These are phyloP conservation scores for Lanmaoa rubissima DNA, from an alignment of 768 basidiomycete species.

Conservation along the genomic window DNA sequence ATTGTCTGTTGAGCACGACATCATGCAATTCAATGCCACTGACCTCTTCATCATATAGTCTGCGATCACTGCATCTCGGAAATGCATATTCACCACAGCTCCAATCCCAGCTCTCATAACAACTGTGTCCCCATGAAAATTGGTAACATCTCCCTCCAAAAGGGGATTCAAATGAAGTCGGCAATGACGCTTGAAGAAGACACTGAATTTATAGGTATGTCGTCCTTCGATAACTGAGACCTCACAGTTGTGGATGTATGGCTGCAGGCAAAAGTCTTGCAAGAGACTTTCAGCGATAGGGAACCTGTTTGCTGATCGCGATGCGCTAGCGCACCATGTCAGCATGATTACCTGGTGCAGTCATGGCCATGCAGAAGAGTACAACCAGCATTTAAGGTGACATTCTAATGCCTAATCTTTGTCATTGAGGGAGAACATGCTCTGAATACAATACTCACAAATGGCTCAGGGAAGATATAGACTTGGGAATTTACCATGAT, in stretches of 20 bases:
- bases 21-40: no score
- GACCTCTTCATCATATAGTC: no score
- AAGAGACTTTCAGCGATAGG: constrained; percentile 5
- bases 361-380: not conserved
- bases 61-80: no score
- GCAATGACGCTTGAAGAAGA: constrained; percentile 12
- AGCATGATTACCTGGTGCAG: constrained; percentile 1
- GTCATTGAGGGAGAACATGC: not conserved
- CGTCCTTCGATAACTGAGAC: not conserved
- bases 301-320: not conserved
- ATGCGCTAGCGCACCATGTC: not conserved
- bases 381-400: constrained; percentile 4
- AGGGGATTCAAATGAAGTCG: not conserved
- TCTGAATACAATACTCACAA: not conserved
- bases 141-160: not conserved
- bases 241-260: constrained; percentile 10
- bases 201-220: constrained; percentile 1
- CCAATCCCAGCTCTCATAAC: constrained; percentile 3
- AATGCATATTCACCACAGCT: no score
- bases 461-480: not conserved
- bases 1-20: not conserved
- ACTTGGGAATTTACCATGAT: not conserved
- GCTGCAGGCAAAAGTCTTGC: constrained; percentile 2
- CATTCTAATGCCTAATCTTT: not conserved
- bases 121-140: constrained; percentile 1